A percentile compares a stretch with the other conserved stretches of the same genome.
Evolutionary conservation across 169 alveolate species (phyloP).

Genomic region (Plasmodium yoelii): DNA sequence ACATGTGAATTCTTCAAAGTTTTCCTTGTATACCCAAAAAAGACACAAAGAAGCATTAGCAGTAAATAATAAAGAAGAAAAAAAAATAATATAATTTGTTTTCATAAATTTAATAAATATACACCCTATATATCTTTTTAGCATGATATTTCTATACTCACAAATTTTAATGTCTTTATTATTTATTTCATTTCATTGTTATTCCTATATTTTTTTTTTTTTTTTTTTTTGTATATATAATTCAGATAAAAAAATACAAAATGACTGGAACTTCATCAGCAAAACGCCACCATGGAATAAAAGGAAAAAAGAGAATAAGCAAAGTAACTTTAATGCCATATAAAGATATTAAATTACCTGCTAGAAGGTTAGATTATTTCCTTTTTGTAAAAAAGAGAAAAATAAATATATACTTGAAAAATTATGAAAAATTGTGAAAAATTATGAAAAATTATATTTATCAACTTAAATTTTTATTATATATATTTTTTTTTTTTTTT

Average conservation of each 20-base stretch:
- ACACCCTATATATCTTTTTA: neutral
- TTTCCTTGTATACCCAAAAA: slow-evolving; percentile 80
- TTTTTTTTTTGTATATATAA: neutral
- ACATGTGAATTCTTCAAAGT: slow-evolving; percentile 36
- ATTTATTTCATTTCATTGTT: neutral
- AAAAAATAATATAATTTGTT: neutral
- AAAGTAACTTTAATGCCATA: slow-evolving; percentile 84
- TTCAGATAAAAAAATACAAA: slow-evolving; percentile 84
- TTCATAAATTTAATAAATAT: slow-evolving; percentile 2
- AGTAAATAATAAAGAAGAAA: slow-evolving; percentile 52
- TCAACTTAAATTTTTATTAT: neutral
- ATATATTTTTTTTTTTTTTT: slow-evolving; percentile 11
- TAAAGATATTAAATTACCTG: slow-evolving; percentile 83
- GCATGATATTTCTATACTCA: neutral
- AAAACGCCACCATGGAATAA: slow-evolving; percentile 83
- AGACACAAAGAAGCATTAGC: slow-evolving; percentile 86
- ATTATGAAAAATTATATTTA: neutral
- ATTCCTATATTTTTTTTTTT: too few species aligned
- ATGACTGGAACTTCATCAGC: slow-evolving; percentile 84
- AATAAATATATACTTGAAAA: neutral
- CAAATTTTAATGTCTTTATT: neutral
- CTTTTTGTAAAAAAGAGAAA: neutral
- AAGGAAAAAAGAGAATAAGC: slow-evolving; percentile 86
- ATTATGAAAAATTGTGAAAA: neutral
- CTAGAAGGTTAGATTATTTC: slow-evolving; percentile 79